Base-by-base conservation (phyloP, 2,329 filamentous ascomycete species). In the Colletotrichum sp. region DNA sequence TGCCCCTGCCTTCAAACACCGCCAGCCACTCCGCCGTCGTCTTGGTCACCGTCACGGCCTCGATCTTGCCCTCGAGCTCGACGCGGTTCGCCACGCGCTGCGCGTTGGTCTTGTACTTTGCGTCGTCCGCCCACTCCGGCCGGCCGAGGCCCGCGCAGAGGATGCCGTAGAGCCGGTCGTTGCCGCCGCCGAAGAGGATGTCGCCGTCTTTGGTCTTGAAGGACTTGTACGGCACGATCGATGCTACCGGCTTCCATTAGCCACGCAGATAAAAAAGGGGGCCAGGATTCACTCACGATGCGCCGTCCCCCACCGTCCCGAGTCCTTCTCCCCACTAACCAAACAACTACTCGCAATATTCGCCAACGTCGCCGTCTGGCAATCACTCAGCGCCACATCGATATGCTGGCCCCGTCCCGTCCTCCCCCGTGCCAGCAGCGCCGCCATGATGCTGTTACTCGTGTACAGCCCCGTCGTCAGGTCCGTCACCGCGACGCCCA, bases 401-500 rank as follows among this genome's bases (percentile, higher is more conserved):
- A 99, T 95, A 82, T 98, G 95, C 85, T 98, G 97, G 0, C 97
- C 97, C 80, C 90, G 92, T 6, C 95, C 94, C 0, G 94, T 96
- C 80, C 89, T 93, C 5, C 87, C 91, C 12, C 96, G 90, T 1
- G 91, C 91, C n/a, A 98, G 87, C 22, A 99, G 88, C 2, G 96
- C 96, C 0, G 97, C 97, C 94, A 98, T 96, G 82, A 99, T 95
- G 74, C 95, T 94, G 84, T 98, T 98, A 80, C 94, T 96, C 2
- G 96, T 97, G 85, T 99, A 99, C 6, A 99, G 86, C 0, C 97
- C 97, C 0, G 97, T 98, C 0, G 97, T 98, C 67, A 99, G 86
- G 84, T 99, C 97, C 0, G 97, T 98, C 5, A 99, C 97, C 3
- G 97, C 97, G 4, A 99, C 97, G 22, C 97, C 97, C 4, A 99